Evolutionary conservation across 805 yeast species (phyloP).

Genomic region (Starmerella geochares): DNA sequence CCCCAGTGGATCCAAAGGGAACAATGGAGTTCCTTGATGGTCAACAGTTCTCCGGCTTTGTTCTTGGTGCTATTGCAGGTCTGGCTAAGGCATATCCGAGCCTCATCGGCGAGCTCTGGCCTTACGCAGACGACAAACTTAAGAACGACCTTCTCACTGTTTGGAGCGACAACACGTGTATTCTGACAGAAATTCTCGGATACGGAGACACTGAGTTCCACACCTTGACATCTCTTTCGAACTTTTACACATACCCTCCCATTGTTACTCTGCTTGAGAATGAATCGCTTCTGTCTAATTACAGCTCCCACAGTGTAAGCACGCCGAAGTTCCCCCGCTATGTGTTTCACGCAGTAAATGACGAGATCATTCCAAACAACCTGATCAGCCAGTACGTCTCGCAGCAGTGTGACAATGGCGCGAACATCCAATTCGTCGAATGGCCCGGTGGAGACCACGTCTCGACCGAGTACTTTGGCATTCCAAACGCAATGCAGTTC

Average conservation of each 20-base stretch:
- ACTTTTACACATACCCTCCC: neutral
- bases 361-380: slow-evolving; percentile 22
- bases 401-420: slow-evolving; percentile 14
- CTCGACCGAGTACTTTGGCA: slow-evolving; percentile 2
- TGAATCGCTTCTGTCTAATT: slow-evolving; percentile 2
- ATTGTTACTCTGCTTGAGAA: neutral
- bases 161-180: neutral
- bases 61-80: slow-evolving; percentile 25
- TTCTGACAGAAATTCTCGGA: neutral
- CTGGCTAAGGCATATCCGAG: slow-evolving; percentile 23
- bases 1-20: neutral
- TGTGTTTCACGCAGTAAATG: slow-evolving; percentile 23
- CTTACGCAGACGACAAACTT: slow-evolving; percentile 5
- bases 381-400: slow-evolving; percentile 15
- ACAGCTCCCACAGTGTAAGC: slow-evolving; percentile 9
- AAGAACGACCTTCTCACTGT: neutral
- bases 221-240: neutral
- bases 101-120: slow-evolving; percentile 6
- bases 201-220: neutral
- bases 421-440: too few species aligned
- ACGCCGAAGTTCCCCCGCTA: slow-evolving; percentile 24
- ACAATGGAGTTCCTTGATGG: slow-evolving; percentile 15
- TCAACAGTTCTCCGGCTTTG: slow-evolving; percentile 22
- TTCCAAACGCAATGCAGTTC: slow-evolving; percentile 16
- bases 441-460: slow-evolving; percentile 7